Evolutionary conservation across 352 stramenopile genomes (phyloP).

Genomic region (Globisporangium radiosum): DNA sequence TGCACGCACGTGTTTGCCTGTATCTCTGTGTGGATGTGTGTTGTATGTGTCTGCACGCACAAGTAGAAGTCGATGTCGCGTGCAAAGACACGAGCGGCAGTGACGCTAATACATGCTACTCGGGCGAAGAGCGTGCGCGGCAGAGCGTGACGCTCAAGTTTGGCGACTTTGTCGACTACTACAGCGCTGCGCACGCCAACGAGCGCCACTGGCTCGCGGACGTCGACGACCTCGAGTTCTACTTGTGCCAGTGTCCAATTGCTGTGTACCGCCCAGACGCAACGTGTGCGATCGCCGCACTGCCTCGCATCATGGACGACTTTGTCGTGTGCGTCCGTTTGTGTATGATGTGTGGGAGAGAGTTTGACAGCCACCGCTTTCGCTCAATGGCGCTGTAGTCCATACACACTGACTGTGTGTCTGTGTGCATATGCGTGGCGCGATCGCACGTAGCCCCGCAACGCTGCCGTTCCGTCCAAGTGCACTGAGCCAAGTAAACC

Average conservation of each 20-base stretch:
- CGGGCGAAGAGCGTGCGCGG: conserved; percentile 41
- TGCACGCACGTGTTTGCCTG: no score
- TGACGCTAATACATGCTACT: conserved; percentile 32
- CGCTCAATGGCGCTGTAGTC: no score
- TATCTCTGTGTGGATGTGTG: no score
- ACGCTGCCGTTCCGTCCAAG: conserved; percentile 22
- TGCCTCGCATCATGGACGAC: conserved; percentile 52
- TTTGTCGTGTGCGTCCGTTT: conserved; percentile 40
- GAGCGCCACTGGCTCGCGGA: conserved; percentile 59
- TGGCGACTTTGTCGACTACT: conserved; percentile 77
- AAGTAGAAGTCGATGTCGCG: conserved; percentile 67
- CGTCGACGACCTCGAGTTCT: conserved; percentile 75
- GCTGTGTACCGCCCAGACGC: conserved; percentile 42
- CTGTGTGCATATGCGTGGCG: background rate
- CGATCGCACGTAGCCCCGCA: conserved; percentile 22
- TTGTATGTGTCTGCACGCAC: no score
- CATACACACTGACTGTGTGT: background rate
- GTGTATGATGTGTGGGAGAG: background rate
- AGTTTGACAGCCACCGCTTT: no score
- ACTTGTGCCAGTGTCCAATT: conserved; percentile 77
- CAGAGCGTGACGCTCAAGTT: conserved; percentile 79
- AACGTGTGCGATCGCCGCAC: conserved; percentile 27
- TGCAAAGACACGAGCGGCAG: conserved; percentile 37
- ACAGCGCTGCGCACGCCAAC: conserved; percentile 30
- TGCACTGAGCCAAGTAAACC: conserved; percentile 70